Base-by-base conservation (phyloP, 2,329 filamentous ascomycete species). In the Ophiostoma novo-ulmi region DNA sequence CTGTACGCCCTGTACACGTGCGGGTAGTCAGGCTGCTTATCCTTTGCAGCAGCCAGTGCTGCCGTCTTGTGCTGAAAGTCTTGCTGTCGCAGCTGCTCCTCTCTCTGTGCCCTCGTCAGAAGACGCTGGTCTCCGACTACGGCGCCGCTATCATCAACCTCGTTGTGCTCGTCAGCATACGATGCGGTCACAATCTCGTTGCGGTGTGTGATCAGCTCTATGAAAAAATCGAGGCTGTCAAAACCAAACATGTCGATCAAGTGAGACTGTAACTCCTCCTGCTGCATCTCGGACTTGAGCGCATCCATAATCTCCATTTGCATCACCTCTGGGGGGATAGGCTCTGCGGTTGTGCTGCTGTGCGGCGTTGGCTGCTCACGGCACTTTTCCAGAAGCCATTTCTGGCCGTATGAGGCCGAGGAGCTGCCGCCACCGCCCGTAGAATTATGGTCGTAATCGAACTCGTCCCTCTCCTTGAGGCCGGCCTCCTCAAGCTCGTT, bases 211-310 rank as follows among this genome's bases (percentile, higher is more conserved):
- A 98, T 90, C n/a, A 98, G 82, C 73, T 97, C 92, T 73, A 94
- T 94, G 69, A 98, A 90, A 76, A 99, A 89, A 74, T 99, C 94
- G 22, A 99, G 83, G 77, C 98, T 93, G 75, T 95, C 93, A 76
- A 94, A 98, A 0, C 96, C 95, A 72, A 99, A 84, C 63, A 97
- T 87, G 75, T 99, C 95, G 0, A 92, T 93, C 48, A 99, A 84
- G 58, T 90, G 88, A 77, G 93, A 94, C 78, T 98, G 94, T n/a
- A 98, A 82, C 79, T 97, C 93, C 71, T 97, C 92, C 71, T 97
- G 91, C 41, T 87, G 84, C 64, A 79, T 81, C n/a, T 82, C 81
- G 5, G 92, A 91, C 8, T 85, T 85, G 48, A 99, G 80, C 3
- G 94, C 84, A 5, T 91, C 90, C 55, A 88, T 81, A 48, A 98